These are phyloP conservation scores for Haplosporangium sp. DNA, from an alignment of 371 early-diverging fungal species.

Conservation along the genomic window DNA sequence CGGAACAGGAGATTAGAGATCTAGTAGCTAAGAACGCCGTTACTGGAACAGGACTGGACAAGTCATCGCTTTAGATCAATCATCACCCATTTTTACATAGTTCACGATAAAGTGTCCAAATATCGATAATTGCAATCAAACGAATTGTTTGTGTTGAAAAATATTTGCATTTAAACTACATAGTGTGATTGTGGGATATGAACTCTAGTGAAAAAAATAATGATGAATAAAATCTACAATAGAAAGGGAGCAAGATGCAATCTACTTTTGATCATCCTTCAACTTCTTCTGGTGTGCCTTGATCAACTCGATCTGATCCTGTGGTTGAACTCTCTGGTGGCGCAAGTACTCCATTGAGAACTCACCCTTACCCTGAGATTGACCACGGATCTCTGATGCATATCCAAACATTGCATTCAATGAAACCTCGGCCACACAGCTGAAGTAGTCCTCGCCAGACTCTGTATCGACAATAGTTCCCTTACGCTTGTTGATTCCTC, in stretches of 20 bases:
- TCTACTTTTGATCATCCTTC: slow-evolving; percentile 55
- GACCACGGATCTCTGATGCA: slow-evolving; percentile 93
- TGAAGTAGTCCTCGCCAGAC: slow-evolving; percentile 93
- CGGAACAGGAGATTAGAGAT: slow-evolving; percentile 54
- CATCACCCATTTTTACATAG: neutral
- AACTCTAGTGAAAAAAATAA: too few species aligned
- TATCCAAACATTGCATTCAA: slow-evolving; percentile 99
- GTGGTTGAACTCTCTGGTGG: slow-evolving; percentile 84
- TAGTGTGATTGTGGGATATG: neutral
- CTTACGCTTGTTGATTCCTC: slow-evolving; percentile 95
- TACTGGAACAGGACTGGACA: slow-evolving; percentile 43
- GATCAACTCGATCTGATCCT: slow-evolving; percentile 89
- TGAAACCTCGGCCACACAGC: slow-evolving; percentile 87
- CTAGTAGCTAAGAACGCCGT: slow-evolving; percentile 47
- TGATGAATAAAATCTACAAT: neutral
- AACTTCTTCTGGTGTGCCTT: slow-evolving; percentile 80
- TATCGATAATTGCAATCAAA: too few species aligned
- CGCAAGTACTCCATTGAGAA: slow-evolving; percentile 97
- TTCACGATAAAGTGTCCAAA: too few species aligned
- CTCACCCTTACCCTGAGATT: slow-evolving; percentile 98
- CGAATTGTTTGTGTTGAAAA: too few species aligned
- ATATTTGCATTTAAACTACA: neutral
- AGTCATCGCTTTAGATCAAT: slow-evolving; percentile 29
- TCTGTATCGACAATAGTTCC: slow-evolving; percentile 95
- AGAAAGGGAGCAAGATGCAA: neutral